Conservation (phyloP, 257 asterid genomes). For the Capsicum chinense region DNA sequence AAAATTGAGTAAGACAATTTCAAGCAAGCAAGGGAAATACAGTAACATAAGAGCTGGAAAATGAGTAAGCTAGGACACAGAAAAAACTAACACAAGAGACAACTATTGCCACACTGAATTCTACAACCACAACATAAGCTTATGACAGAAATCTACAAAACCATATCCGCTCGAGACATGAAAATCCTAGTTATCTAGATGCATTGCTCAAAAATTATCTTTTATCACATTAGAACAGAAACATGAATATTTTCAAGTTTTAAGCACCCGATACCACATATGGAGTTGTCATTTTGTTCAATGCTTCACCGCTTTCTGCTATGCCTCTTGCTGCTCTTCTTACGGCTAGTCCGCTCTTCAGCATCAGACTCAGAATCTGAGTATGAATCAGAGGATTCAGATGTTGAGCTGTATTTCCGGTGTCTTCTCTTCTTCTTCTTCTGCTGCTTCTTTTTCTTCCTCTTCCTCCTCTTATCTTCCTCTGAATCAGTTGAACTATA, state of each 20-base stretch:
- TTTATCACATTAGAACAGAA: constrained; percentile 12
- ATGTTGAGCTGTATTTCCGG: constrained; percentile 62
- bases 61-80: not conserved
- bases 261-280: constrained; percentile 20
- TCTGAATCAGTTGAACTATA: constrained; percentile 76
- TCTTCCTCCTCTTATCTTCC: constrained; percentile 29
- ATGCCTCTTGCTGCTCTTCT: constrained; percentile 66
- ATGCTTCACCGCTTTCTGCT: constrained; percentile 41
- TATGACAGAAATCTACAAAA: not conserved
- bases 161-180: not conserved
- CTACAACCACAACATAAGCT: constrained; percentile 4
- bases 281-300: not conserved
- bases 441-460: constrained; percentile 60
- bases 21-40: constrained; percentile 6
- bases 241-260: constrained; percentile 6
- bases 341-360: constrained; percentile 68
- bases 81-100: not conserved
- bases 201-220: constrained; percentile 1
- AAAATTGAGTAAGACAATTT: not conserved
- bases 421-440: constrained; percentile 63
- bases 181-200: not conserved
- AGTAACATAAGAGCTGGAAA: not conserved
- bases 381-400: constrained; percentile 76
- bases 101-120: constrained; percentile 3
- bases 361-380: constrained; percentile 89